Evolutionary conservation across 495 filamentous ascomycete genomes (phyloP), one percentile per base, ranked within the genome.

Genomic region (Penicillium nucicola): DNA sequence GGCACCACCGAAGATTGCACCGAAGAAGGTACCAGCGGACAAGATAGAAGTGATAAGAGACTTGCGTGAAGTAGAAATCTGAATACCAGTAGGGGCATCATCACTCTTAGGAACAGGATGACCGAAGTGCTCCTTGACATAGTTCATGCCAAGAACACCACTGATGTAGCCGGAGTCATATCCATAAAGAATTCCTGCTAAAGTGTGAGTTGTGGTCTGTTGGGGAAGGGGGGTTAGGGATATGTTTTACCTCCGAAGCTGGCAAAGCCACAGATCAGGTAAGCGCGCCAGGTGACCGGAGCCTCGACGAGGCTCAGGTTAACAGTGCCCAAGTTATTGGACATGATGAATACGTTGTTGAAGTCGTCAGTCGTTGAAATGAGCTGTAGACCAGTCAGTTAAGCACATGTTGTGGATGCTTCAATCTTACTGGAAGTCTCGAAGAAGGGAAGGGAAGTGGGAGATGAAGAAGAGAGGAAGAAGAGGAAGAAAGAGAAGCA

Each of bases 21-120:
- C 86, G 51, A 88, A 80, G 76, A 89, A 89, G 48, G 86, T 89
- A 58, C 86, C 86, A 53, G 76, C 78, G 37, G 86, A 89, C 6
- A 89, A 75, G 53, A 89, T 87, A 9, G 85, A 87, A 45, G 81
- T 83, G 58, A 87, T 87, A 30, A 88, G 74, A 4, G 81, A 83
- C 58, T 61, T 50, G 14, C 47, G 56, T 1, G 58, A 57, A 32
- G 42, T 52, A n/a, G 50, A 5, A n/a, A 61, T 55, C 20, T 57
- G 44, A 18, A 39, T 58, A 8, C 56, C 55, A 8, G 35, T 42
- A 9, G 59, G 52, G 23, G 56, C 36, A 20, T 36, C 51, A 11
- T 54, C 38, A 14, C 22, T 25, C 38, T 47, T 59, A 15, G 48
- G 45, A 12, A 56, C 48, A 19, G 32, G 23, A 15, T 53, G 42